Conservation (phyloP, 495 filamentous ascomycete species). For the Tetracladium setigerum region DNA sequence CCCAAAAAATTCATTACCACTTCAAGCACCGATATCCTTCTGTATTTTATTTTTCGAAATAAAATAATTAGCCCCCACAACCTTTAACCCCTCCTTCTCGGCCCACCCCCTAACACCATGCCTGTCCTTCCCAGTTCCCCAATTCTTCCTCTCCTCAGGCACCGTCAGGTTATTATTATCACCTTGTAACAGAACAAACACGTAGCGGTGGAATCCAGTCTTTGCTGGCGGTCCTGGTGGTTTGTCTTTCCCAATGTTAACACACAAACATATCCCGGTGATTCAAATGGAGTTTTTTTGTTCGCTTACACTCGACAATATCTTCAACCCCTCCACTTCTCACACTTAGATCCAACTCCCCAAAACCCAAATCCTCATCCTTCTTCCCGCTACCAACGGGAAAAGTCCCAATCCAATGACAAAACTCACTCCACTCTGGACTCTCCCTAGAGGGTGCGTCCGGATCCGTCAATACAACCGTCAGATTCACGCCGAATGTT, state of each 20-base stretch:
- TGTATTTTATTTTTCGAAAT: slow-evolving; percentile 55
- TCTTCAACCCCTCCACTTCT: background rate
- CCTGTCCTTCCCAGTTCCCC: slow-evolving; percentile 49
- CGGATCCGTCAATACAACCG: slow-evolving; percentile 55
- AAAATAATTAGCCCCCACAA: slow-evolving; percentile 66
- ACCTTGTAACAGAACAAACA: slow-evolving; percentile 50
- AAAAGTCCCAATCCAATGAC: slow-evolving; percentile 58
- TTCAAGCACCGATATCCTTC: slow-evolving; percentile 16
- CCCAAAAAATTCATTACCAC: too few species aligned
- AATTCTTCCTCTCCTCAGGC: slow-evolving; percentile 51
- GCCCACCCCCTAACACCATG: slow-evolving; percentile 58
- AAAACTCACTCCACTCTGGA: slow-evolving; percentile 63
- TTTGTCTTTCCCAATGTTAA: slow-evolving; percentile 22
- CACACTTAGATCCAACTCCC: background rate
- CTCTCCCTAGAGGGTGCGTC: slow-evolving; percentile 59
- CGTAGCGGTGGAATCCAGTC: slow-evolving; percentile 64
- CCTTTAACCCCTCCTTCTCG: slow-evolving; percentile 47
- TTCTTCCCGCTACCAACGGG: background rate
- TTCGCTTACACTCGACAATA: slow-evolving; percentile 12
- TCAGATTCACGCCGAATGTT: slow-evolving; percentile 18
- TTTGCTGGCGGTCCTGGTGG: slow-evolving; percentile 54
- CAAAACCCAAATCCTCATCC: background rate
- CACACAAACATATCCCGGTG: background rate
- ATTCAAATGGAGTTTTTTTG: background rate
- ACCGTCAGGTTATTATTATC: slow-evolving; percentile 38